phyloP scores from a whole-genome alignment of 164 flowering plant genomes.

The Vitis labrusca region DNA sequence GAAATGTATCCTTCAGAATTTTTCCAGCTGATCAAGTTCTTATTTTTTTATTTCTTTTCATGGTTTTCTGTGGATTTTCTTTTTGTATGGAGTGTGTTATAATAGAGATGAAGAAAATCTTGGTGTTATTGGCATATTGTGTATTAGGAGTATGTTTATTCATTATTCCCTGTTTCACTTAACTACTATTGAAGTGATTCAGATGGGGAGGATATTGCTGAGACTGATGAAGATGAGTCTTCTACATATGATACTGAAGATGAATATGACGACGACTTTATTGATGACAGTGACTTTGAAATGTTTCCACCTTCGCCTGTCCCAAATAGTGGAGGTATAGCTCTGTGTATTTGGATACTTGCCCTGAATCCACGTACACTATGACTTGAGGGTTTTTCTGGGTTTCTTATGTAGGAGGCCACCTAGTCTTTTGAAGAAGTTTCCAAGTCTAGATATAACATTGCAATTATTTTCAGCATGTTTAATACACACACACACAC shows the following conservation, averaged over 20 bases:
- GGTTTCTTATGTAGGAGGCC: too few species aligned
- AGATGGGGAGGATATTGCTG: conserved; percentile 64
- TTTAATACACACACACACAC: too few species aligned
- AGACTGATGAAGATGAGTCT: conserved; percentile 54
- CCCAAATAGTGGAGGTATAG: conserved; percentile 78
- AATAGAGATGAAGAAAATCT: background rate
- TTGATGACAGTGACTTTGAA: conserved; percentile 47
- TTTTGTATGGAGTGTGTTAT: background rate
- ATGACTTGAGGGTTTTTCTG: too few species aligned
- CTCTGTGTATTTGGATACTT: background rate
- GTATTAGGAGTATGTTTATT: background rate
- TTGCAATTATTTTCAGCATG: too few species aligned
- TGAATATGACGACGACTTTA: conserved; percentile 49
- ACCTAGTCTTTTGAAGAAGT: too few species aligned
- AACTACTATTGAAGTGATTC: conserved; percentile 47
- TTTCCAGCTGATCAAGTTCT: background rate
- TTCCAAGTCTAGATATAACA: too few species aligned
- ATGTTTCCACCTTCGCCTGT: conserved; percentile 43
- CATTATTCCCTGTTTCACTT: conserved; percentile 22
- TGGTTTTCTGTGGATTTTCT: background rate
- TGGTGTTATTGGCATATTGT: background rate
- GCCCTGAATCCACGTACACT: too few species aligned
- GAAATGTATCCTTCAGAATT: conserved; percentile 59
- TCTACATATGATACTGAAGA: conserved; percentile 48
- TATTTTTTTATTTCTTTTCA: background rate